Base-by-base conservation (phyloP, 257 asterid species). In the Pogostemon cablin region DNA sequence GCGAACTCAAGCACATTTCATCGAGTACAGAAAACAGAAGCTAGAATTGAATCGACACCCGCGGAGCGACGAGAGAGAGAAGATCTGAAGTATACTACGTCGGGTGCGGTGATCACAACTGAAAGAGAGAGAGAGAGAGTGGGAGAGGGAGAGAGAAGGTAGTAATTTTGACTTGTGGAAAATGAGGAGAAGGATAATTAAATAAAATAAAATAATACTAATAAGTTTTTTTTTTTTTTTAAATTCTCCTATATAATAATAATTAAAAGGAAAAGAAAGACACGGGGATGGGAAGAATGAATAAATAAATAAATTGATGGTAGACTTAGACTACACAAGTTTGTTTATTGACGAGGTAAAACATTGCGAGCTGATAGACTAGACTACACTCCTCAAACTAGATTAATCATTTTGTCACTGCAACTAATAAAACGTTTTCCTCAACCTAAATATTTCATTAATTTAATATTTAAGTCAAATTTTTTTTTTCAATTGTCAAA, bases 81-180 rank as follows among this genome's bases (percentile, higher is more conserved):
- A 25, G 32, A 25, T 25, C 32, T 25, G 32, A 25, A 25, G 32
- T 25, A 25, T 68, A 43, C 46, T 9, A 41, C 65, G 61, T 39
- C 53, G 63, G 32, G 32, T 63, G 55, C 50, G 49, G 40, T 62
- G 78, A 71, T 56, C 76, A 65, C 9, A 42, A 35, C 47, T 11
- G 55, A 37, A 46, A 38, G 12, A 5, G 64, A 47, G 41, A 34
- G 57, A 38, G 12, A 5, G 64, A 47, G 41, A 34, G 57, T 41
- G 52, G 6, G 63, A 49, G 34, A 7, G 73, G 35, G 69, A 63
- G 68, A 66, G 54, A 12, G 66, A 46, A 37, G 6, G 53, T 12
- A 68, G 34, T 54, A 55, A 55, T 65, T 65, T 71, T 62, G 72
- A 77, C 75, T 53, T n/a, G 62, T 48, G 53, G 6, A 59, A 67